These are phyloP conservation scores for Pythium aquatile DNA, from an alignment of 352 stramenopile species.

Conservation along the genomic window DNA sequence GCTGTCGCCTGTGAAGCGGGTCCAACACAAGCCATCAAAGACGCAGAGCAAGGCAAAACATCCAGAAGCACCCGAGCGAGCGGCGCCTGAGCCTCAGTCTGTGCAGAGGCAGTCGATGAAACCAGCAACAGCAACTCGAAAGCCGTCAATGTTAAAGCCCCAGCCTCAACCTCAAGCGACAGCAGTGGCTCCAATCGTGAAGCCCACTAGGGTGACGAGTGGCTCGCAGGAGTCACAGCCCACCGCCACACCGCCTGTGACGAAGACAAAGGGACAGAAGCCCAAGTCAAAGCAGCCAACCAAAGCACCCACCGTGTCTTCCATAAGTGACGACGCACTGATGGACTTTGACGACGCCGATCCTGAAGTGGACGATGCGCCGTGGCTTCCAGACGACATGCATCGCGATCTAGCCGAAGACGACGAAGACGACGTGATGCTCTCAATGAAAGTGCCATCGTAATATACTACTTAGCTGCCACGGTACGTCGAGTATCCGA, in stretches of 20 bases:
- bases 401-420: conserved; percentile 28
- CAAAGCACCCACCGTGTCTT: conserved; percentile 18
- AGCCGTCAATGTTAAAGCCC: neutral
- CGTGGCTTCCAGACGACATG: conserved; percentile 44
- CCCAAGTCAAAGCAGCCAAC: conserved; percentile 1
- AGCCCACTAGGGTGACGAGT: neutral
- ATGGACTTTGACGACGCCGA: conserved; percentile 66
- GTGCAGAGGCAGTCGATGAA: neutral
- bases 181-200: neutral
- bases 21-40: neutral
- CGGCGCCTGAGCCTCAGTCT: neutral
- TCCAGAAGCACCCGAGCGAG: neutral
- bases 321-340: conserved; percentile 21
- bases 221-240: neutral
- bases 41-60: neutral
- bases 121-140: neutral
- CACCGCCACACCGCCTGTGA: neutral
- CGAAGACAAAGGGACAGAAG: neutral
- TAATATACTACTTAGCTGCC: conserved; percentile 52
- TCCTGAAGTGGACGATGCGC: conserved; percentile 54
- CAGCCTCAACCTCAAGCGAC: neutral
- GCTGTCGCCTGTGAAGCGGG: conserved; percentile 17
- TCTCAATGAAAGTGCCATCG: conserved; percentile 21
- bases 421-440: conserved; percentile 23
- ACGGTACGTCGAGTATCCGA: conserved; percentile 89